Evolutionary conservation across 169 alveolate species (phyloP), one percentile per base, ranked within the genome.

Genomic region (Eimeria praecox): DNA sequence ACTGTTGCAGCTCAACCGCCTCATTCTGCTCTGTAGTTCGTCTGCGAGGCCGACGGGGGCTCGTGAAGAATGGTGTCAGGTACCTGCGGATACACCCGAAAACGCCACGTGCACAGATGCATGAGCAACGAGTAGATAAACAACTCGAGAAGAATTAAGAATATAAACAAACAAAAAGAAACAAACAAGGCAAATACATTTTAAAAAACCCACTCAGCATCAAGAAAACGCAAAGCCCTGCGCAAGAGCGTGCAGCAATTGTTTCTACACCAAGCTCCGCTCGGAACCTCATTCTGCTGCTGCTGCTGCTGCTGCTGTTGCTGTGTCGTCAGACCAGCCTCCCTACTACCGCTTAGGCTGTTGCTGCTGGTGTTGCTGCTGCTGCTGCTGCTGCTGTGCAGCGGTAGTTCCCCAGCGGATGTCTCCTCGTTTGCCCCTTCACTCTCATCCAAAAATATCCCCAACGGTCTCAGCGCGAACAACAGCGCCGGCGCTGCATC

Each of bases 401-500:
- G 42, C 88, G 88, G 88, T 12, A 78, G 88, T 16, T 46, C 54
- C 42, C 62, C 66, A 22, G 64, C 33, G 3, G 62, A 16, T 6
- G 66, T 22, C 20, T 18, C 88, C 59, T 42, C 88, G 42, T 5
- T 33, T 20, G 62, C 62, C n/a, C 59, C 64, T 42, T 78, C 88
- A 9, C 24, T 8, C 49, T 83, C 91, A 20, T 54, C 73, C 91
- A n/a, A n/a, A 49, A 83, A 83, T 24, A 83, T 40, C n/a, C 91
- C 91, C 75, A 83, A 30, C 16, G 91, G 91, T 49, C 46, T 0
- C 91, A 83, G 33, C 14, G 91, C 91, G 33, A 83, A 83, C 91
- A 83, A 54, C 75, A 83, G 91, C 91, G 75, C 91, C 27, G 91
- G 91, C n/a, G 91, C 91, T 83, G 91, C n/a, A 38, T 64, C 30